Base-by-base conservation (phyloP, 768 basidiomycete species). In the Hypholoma sublateritium region DNA sequence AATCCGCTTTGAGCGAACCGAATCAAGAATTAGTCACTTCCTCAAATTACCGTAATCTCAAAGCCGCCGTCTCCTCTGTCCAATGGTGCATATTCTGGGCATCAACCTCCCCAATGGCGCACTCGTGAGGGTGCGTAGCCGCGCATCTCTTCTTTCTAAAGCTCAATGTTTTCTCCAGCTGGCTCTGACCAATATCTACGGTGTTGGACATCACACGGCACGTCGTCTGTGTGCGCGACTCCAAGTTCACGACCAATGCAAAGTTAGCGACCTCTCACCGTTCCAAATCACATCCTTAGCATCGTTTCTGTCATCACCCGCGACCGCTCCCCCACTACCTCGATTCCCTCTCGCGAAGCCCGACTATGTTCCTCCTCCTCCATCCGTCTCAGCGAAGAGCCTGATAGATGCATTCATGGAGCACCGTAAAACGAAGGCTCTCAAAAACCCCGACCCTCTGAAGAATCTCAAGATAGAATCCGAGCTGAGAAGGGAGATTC, bases 121-220 rank as follows among this genome's bases (percentile, higher is more conserved):
- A 58, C 74, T 86, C 22, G 83, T 89, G 62, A 85, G 86, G 76
- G 95, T 96, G 65, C 64, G 86, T 21, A 43, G 37, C 36, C 41
- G n/a, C 19, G 36, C 17, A 34, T 39, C 14, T 53, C 37, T 55
- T 32, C 32, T 16, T 50, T 32, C 32, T 11, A 47, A 53, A 46
- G 3, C 53, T 32, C 41, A 35, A 32, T 56, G 53, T 25, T 53
- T 12, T 12, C 32, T 35, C 17, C 53, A 99, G 96, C 85, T 88
- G 74, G 96, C 95, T n/a, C 74, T 99, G 57, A 91, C 88, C 13
- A 78, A 80, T 49, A 94, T 98, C 76, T 94, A 95, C 69, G 97
- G 97, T 21, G 79, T 99, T 66, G 91, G 91, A 5, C 82, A 79
- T 64, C 74, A 80, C 59, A 90, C 85, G 14, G 85, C 95, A 8